Base-by-base conservation (phyloP, 1,139 yeast genomes). In the Scheffersomyces segobiensis region DNA sequence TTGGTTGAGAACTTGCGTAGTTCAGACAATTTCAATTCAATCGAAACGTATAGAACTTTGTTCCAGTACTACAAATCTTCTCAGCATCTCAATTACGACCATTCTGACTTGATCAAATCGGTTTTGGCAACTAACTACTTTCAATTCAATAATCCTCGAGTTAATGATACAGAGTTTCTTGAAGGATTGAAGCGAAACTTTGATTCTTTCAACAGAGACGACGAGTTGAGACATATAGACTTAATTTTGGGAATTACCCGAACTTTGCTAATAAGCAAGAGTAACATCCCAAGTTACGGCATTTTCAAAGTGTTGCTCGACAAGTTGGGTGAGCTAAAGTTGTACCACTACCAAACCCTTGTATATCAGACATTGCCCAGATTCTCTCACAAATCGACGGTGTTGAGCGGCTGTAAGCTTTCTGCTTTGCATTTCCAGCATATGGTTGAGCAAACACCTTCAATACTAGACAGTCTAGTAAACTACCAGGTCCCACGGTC, bases 21-120 rank as follows among this genome's bases (percentile, higher is more conserved):
- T 5, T 24, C 56, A 3, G 61, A 59, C 26, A 46, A 56, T 7
- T 76, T 75, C 58, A 64, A 63, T 55, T 72, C 75, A 0, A 46
- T 67, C 3, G 68, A 65, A 24, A 60, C 64, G 17, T 67, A 65
- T 54, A 58, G 80, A 49, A 58, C 62, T 10, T 62, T 67, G 24
- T 73, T 72, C 61, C 60, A 62, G 51, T 60, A 71, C 56, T 69
- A 65, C 63, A 76, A 75, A 56, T 73, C 81, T 1, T 74, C 76
- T 0, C 74, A 76, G 47, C 69, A 69, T 63, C 64, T 77, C 39
- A 77, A 73, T 55, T 74, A 75, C 56, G 71, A 74, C 20, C 67
- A 68, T 51, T 65, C 74, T 1, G 78, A 74, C 56, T 67, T 70
- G 14, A 51, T 65, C 5, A 63, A 57, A n/a, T 56, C 57, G 39